These are phyloP conservation scores for Azolla pinnata DNA, from an alignment of 75 land plant species.

Conservation along the genomic window DNA sequence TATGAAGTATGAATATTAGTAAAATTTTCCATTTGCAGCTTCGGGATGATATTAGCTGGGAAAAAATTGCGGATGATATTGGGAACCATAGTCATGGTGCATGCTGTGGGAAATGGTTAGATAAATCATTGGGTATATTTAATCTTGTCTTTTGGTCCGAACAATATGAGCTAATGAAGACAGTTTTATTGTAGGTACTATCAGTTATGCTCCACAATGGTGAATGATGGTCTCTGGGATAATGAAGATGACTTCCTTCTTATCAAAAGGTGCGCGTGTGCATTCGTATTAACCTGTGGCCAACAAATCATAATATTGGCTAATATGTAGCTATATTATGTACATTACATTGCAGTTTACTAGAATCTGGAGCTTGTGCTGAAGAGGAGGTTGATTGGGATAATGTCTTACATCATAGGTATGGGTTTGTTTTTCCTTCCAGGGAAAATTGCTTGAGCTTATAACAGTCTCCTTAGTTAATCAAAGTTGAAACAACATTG, in stretches of 20 bases:
- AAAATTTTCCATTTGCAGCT: conserved; percentile 18
- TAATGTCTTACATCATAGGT: conserved; percentile 41
- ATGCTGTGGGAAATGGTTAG: conserved; percentile 56
- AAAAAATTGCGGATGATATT: conserved; percentile 42
- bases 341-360: conserved; percentile 31
- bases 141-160: too few relatives aligned
- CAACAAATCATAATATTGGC: too few relatives aligned
- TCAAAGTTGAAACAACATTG: too few relatives aligned
- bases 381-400: conserved; percentile 61
- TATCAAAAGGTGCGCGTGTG: conserved; percentile 32
- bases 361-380: conserved; percentile 31
- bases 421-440: too few relatives aligned
- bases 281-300: too few relatives aligned
- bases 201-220: conserved; percentile 43
- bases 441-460: too few relatives aligned
- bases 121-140: not conserved
- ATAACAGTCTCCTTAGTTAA: too few relatives aligned
- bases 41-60: conserved; percentile 57
- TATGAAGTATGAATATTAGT: not conserved
- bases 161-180: too few relatives aligned
- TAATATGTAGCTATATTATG: too few relatives aligned
- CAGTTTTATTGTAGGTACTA: conserved; percentile 17
- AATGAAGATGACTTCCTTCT: conserved; percentile 49
- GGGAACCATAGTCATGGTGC: conserved; percentile 18
- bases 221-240: conserved; percentile 39